Base-by-base conservation (phyloP, 2,329 filamentous ascomycete genomes). In the Colletotrichum sublineola region DNA sequence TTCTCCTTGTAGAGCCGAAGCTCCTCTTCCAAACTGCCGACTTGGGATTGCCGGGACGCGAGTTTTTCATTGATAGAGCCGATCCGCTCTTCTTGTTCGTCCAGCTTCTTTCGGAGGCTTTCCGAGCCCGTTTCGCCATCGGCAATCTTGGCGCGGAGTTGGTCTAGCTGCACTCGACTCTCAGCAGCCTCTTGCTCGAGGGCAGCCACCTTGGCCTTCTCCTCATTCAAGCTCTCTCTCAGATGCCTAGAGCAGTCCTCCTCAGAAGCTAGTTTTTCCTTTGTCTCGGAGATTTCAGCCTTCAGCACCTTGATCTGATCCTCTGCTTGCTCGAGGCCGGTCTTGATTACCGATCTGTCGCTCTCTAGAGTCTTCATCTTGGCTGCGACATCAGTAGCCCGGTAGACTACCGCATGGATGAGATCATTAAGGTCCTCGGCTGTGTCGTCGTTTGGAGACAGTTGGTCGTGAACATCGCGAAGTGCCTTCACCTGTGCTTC, bases 121-220 rank as follows among this genome's bases (percentile, higher is more conserved):
- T 95, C 94, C 0, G 94, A 95, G 6, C 94, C 94, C 3, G 91
- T 95, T 80, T 96, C 94, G 20, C 94, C 95, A 75, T 95, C 93
- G 1, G 93, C 90, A 78, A 97, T 91, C 79, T 92, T 93, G 20
- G 86, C 84, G 68, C 93, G 90, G 31, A 97, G 84, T 38, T 88
- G 85, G 69, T 87, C 88, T 31, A 97, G 86, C 76, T 96, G 92
- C 18, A 87, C 84, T 50, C 93, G 90, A 72, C 93, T 90, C 68
- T 93, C 90, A 2, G 87, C 85, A 3, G 91, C 80, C 76, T 92
- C 89, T 38, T 77, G 80, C 76, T 91, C 89, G 0, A 92, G 81
- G 2, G 87, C 86, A n/a, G 78, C 72, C 2, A 86, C 84, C 76
- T 85, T 88, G 20, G 89, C 88, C 77, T 86, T 86, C 75, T 90